phyloP scores from a whole-genome alignment of 2,329 filamentous ascomycete genomes.

The Paracorniculantispora psalliotae region DNA sequence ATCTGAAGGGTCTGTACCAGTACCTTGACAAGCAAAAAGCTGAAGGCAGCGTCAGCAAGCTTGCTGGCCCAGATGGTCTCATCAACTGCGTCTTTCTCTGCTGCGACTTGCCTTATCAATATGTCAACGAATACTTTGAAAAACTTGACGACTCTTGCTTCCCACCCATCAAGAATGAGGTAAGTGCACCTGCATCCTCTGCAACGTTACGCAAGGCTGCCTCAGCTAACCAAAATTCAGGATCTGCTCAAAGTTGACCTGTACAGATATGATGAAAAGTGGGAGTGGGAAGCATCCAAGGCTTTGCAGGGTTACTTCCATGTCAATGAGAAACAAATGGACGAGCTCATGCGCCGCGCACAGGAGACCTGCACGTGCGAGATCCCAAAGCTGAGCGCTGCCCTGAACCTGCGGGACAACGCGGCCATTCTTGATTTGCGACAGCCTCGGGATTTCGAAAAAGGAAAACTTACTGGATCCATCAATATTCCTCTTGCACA shows the following conservation, averaged over 20 bases:
- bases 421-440: constrained; percentile 41
- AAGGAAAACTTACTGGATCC: constrained; percentile 39
- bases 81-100: constrained; percentile 55
- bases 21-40: constrained; percentile 45
- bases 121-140: constrained; percentile 55
- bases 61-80: constrained; percentile 40
- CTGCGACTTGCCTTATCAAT: constrained; percentile 60
- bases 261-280: constrained; percentile 49
- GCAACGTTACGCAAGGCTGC: no score
- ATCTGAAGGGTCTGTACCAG: constrained; percentile 46
- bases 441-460: constrained; percentile 35
- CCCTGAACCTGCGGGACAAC: constrained; percentile 20
- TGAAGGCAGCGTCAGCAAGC: constrained; percentile 36
- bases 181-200: constrained; percentile 9
- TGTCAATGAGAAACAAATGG: constrained; percentile 13
- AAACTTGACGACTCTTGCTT: constrained; percentile 47
- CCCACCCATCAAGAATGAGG: constrained; percentile 42
- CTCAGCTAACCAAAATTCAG: constrained; percentile 24
- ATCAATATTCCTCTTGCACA: constrained; percentile 40
- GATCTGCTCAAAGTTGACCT: constrained; percentile 42
- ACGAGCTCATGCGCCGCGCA: constrained; percentile 12
- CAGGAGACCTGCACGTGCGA: background rate
- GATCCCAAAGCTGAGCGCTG: constrained; percentile 2
- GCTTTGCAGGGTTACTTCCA: constrained; percentile 31
- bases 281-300: constrained; percentile 40